phyloP scores from a whole-genome alignment of 306 rosid species.

The Boehmeria nivea region DNA sequence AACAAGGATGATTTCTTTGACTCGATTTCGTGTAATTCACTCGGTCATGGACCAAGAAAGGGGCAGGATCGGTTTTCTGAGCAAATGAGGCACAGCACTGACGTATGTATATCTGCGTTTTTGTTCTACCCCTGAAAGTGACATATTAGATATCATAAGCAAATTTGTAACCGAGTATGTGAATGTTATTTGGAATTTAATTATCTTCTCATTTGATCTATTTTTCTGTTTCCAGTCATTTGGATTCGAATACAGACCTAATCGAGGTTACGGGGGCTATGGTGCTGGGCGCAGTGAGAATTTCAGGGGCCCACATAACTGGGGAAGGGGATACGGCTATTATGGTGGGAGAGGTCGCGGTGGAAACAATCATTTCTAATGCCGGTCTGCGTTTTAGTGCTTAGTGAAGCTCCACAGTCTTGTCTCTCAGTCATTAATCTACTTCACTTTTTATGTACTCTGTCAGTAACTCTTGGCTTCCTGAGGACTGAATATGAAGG shows the following conservation, averaged over 20 bases:
- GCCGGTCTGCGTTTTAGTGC: no score
- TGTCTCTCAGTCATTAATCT: no score
- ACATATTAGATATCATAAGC: neutral
- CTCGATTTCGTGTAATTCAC: slow-evolving; percentile 56
- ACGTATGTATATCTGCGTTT: slow-evolving; percentile 39
- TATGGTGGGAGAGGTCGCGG: slow-evolving; percentile 42
- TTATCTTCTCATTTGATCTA: neutral
- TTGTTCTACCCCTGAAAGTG: neutral
- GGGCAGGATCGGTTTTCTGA: slow-evolving; percentile 42
- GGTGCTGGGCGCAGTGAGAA: slow-evolving; percentile 40
- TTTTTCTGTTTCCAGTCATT: slow-evolving; percentile 40
- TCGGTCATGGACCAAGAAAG: slow-evolving; percentile 44
- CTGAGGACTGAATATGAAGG: slow-evolving; percentile 10
- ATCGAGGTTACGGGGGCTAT: slow-evolving; percentile 32
- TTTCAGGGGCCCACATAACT: slow-evolving; percentile 34
- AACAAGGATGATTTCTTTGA: slow-evolving; percentile 80
- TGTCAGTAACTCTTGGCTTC: slow-evolving; percentile 8
- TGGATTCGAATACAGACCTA: slow-evolving; percentile 46
- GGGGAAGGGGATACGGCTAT: slow-evolving; percentile 49
- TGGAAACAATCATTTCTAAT: slow-evolving; percentile 33
- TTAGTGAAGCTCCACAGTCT: no score
- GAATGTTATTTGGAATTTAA: neutral
- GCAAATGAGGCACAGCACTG: slow-evolving; percentile 43
- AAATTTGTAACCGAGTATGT: neutral
- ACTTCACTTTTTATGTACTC: no score